Percentiles rank a stretch among this genome's conserved stretches.
phyloP scores from a whole-genome alignment of 2,329 filamentous ascomycete species.

The Phaeosphaeriaceae sp. region DNA sequence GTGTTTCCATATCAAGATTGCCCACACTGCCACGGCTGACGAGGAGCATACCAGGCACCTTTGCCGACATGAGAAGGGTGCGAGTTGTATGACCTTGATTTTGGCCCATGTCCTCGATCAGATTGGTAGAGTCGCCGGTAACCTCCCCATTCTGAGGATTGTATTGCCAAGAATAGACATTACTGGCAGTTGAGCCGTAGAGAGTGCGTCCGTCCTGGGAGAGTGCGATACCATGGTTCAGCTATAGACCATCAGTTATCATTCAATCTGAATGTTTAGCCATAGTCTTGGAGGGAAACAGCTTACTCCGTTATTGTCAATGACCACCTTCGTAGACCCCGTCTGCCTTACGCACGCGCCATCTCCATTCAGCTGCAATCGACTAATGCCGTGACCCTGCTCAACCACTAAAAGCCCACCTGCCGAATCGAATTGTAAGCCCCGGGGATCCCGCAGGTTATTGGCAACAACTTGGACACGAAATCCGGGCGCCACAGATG shows the following conservation, averaged over 20 bases:
- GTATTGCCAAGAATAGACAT: slow-evolving; percentile 72
- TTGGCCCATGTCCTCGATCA: slow-evolving; percentile 69
- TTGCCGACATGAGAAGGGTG: slow-evolving; percentile 68
- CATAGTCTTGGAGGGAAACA: not conserved
- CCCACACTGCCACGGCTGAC: slow-evolving; percentile 69
- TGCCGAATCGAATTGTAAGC: slow-evolving; percentile 55
- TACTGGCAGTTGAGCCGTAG: slow-evolving; percentile 63
- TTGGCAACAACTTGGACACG: slow-evolving; percentile 55
- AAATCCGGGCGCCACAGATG: slow-evolving; percentile 53
- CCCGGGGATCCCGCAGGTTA: slow-evolving; percentile 53
- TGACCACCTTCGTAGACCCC: slow-evolving; percentile 28
- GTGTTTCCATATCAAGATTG: slow-evolving; percentile 67
- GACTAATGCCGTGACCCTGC: slow-evolving; percentile 48
- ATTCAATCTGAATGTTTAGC: not conserved
- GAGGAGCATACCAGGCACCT: slow-evolving; percentile 64
- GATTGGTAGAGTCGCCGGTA: slow-evolving; percentile 57
- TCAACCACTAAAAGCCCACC: slow-evolving; percentile 60
- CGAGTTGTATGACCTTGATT: slow-evolving; percentile 67
- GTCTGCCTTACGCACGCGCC: slow-evolving; percentile 39
- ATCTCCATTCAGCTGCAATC: slow-evolving; percentile 44
- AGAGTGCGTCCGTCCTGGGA: slow-evolving; percentile 58
- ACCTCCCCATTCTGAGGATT: slow-evolving; percentile 57
- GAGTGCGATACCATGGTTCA: slow-evolving; percentile 62
- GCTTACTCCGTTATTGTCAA: slow-evolving; percentile 39
- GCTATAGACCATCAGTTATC: slow-evolving; percentile 23